Percentiles rank a stretch among this genome's conserved stretches.
These are phyloP conservation scores for Dissophora globulifera DNA, from an alignment of 192 early-diverging fungal species.

Conservation along the genomic window DNA sequence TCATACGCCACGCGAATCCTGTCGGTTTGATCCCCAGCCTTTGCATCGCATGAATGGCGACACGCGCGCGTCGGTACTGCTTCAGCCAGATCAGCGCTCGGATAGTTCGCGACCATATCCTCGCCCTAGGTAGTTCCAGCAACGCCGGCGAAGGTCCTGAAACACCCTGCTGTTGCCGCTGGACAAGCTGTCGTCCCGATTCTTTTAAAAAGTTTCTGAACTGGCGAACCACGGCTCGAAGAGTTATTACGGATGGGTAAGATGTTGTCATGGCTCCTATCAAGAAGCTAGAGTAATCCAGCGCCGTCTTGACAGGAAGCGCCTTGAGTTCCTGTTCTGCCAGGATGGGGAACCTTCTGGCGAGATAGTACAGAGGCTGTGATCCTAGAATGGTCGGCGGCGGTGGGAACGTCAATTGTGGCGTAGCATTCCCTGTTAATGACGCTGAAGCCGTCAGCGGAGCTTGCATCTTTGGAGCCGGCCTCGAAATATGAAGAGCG, in stretches of 20 bases:
- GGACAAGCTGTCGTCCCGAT: slow-evolving; percentile 4
- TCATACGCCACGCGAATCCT: slow-evolving; percentile 41
- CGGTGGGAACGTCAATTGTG: slow-evolving; percentile 20
- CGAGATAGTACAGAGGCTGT: slow-evolving; percentile 41
- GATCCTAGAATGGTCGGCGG: slow-evolving; percentile 40
- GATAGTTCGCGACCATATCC: slow-evolving; percentile 43
- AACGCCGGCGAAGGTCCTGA: background rate
- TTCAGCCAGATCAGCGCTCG: slow-evolving; percentile 47
- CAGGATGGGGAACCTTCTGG: slow-evolving; percentile 35
- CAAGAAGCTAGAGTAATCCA: slow-evolving; percentile 50
- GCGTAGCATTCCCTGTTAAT: background rate
- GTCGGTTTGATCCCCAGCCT: slow-evolving; percentile 42
- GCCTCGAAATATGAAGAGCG: slow-evolving; percentile 23
- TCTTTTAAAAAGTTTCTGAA: slow-evolving; percentile 48
- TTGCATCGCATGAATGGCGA: slow-evolving; percentile 39
- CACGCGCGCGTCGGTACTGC: slow-evolving; percentile 40
- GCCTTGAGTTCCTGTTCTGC: slow-evolving; percentile 41
- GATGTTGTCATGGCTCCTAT: slow-evolving; percentile 37
- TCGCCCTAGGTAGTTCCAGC: slow-evolving; percentile 30
- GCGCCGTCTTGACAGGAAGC: slow-evolving; percentile 26
- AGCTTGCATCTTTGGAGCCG: too few species aligned
- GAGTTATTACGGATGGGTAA: slow-evolving; percentile 36
- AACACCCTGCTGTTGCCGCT: too few species aligned
- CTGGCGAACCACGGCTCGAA: slow-evolving; percentile 37
- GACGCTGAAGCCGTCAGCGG: background rate